Evolutionary conservation across 2,329 filamentous ascomycete genomes (phyloP).

Genomic region (Fusarium proliferatum): DNA sequence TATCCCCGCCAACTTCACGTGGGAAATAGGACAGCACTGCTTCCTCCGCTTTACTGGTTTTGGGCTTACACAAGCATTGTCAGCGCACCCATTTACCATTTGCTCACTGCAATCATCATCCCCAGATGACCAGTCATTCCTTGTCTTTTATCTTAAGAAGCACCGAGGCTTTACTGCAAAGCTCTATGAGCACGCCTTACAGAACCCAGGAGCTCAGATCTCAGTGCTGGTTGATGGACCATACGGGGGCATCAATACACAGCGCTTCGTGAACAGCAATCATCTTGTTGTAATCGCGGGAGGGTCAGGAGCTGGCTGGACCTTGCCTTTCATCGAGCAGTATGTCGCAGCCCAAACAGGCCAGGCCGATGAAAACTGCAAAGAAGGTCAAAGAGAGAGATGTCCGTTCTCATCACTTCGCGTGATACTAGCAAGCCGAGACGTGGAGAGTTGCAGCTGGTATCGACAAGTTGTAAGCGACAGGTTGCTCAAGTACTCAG

Average conservation of each 20-base stretch:
- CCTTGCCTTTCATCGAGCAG: background rate
- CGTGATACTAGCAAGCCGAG: background rate
- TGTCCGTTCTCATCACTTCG: background rate
- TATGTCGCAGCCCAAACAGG: background rate
- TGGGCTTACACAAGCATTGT: background rate
- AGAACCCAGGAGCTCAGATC: background rate
- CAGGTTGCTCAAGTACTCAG: background rate
- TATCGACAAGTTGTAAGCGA: background rate
- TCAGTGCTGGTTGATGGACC: background rate
- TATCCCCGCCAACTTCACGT: background rate
- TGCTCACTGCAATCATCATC: background rate
- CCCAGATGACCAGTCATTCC: background rate
- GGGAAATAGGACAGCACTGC: background rate
- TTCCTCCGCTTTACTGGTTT: background rate
- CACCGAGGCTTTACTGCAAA: background rate
- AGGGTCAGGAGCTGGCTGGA: background rate
- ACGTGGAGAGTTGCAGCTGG: background rate
- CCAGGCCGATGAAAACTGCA: rapidly evolving
- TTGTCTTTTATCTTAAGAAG: background rate
- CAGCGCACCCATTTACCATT: background rate
- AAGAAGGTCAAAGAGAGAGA: background rate
- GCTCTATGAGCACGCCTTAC: background rate
- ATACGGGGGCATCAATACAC: background rate
- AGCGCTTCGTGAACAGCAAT: background rate
- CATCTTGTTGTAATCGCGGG: background rate